These are phyloP conservation scores for Trametes elegans DNA, from an alignment of 768 basidiomycete genomes.

Conservation along the genomic window DNA sequence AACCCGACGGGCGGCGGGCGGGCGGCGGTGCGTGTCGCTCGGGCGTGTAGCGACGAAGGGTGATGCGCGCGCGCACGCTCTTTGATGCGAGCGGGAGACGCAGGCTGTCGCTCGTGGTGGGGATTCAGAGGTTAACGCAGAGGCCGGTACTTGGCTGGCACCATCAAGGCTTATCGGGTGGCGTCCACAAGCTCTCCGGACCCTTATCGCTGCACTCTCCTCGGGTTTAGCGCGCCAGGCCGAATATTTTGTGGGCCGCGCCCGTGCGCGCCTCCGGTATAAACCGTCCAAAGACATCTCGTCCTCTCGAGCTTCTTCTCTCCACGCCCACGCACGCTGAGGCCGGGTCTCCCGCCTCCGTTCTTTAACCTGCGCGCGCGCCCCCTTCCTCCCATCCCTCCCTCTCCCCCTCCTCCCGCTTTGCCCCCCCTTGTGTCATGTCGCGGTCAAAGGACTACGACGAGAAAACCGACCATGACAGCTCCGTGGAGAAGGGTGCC, in stretches of 20 bases:
- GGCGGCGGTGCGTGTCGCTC: too few species aligned
- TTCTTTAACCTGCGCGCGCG: conserved; percentile 10
- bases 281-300: background rate
- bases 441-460: conserved; percentile 20
- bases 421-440: background rate
- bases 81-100: background rate
- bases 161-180: conserved; percentile 11
- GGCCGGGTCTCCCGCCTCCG: conserved; percentile 11
- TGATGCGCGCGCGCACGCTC: too few species aligned
- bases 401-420: background rate
- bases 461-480: conserved; percentile 21
- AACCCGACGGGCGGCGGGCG: too few species aligned
- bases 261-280: conserved; percentile 5
- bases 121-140: background rate
- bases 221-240: background rate
- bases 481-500: conserved; percentile 29
- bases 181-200: conserved; percentile 10
- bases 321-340: conserved; percentile 7
- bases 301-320: conserved; percentile 5
- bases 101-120: background rate
- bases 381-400: background rate
- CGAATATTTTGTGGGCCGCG: background rate
- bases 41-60: too few species aligned
- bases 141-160: background rate
- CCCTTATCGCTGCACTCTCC: conserved; percentile 7